Evolutionary conservation across 805 yeast species (phyloP).

Genomic region (Candida easanensis): DNA sequence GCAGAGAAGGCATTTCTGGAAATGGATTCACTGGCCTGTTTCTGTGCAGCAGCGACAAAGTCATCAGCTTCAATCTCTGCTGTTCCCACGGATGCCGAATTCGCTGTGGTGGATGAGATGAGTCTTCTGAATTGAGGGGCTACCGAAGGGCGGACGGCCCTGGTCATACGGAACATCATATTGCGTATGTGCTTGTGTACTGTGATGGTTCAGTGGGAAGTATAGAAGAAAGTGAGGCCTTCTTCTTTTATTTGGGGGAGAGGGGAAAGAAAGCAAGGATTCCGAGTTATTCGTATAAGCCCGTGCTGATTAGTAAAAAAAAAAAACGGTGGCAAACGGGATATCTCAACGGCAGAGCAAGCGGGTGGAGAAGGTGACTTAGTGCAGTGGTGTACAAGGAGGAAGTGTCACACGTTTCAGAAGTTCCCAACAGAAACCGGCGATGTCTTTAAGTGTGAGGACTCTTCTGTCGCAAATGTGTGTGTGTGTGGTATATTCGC

Average conservation of each 20-base stretch:
- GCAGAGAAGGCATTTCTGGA: constrained; percentile 37
- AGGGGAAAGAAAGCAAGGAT: too few species aligned
- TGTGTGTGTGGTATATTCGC: too few species aligned
- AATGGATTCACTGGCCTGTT: constrained; percentile 27
- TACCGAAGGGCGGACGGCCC: neutral
- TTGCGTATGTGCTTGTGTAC: neutral
- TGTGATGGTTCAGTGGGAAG: neutral
- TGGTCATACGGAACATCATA: neutral
- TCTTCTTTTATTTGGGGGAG: too few species aligned
- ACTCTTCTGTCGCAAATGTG: too few species aligned
- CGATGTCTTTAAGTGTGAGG: too few species aligned
- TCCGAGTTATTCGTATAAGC: neutral
- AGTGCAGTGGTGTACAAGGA: too few species aligned
- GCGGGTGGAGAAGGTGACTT: too few species aligned
- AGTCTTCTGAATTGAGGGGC: constrained; percentile 12
- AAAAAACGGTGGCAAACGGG: too few species aligned
- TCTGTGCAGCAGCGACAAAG: constrained; percentile 3
- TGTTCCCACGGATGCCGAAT: constrained; percentile 12
- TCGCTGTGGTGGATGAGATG: constrained; percentile 16
- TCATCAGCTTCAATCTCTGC: neutral
- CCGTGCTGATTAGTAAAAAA: neutral
- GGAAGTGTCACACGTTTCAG: too few species aligned
- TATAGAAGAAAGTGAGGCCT: neutral
- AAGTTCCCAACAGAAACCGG: too few species aligned
- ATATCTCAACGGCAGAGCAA: neutral